phyloP scores from a whole-genome alignment of 2,329 filamentous ascomycete species.

The Botrytis paeoniae region DNA sequence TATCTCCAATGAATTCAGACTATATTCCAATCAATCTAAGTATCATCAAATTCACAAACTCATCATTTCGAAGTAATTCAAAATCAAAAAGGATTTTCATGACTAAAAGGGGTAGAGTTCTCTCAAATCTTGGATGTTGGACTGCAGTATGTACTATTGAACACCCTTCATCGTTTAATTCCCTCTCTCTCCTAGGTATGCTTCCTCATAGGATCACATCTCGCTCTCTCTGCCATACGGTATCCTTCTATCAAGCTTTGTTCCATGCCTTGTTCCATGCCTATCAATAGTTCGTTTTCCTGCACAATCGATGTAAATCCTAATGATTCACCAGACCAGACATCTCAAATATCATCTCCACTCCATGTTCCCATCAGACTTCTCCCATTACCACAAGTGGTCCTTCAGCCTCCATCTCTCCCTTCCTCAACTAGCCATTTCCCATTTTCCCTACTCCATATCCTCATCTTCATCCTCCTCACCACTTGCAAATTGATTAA shows the following conservation, averaged over 20 bases:
- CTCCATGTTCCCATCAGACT: background rate
- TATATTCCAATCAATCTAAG: background rate
- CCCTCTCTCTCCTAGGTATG: background rate
- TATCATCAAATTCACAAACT: background rate
- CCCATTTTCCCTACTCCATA: background rate
- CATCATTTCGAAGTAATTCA: background rate
- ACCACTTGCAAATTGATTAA: background rate
- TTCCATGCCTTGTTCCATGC: background rate
- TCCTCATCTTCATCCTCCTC: constrained; percentile 2
- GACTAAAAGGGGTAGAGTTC: background rate
- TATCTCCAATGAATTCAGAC: background rate
- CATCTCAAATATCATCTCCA: background rate
- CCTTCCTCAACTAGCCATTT: background rate
- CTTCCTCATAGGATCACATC: background rate
- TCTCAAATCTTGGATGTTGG: background rate
- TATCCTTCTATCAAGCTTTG: background rate
- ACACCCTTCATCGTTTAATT: background rate
- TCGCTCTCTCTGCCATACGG: background rate
- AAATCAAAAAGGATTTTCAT: background rate
- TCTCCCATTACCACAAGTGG: background rate
- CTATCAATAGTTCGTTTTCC: background rate
- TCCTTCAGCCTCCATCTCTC: background rate
- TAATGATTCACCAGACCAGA: background rate
- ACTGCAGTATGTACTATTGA: background rate
- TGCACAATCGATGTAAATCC: background rate